These are phyloP conservation scores for Cordyceps cateniannulata DNA, from an alignment of 2,329 filamentous ascomycete genomes.

Conservation along the genomic window DNA sequence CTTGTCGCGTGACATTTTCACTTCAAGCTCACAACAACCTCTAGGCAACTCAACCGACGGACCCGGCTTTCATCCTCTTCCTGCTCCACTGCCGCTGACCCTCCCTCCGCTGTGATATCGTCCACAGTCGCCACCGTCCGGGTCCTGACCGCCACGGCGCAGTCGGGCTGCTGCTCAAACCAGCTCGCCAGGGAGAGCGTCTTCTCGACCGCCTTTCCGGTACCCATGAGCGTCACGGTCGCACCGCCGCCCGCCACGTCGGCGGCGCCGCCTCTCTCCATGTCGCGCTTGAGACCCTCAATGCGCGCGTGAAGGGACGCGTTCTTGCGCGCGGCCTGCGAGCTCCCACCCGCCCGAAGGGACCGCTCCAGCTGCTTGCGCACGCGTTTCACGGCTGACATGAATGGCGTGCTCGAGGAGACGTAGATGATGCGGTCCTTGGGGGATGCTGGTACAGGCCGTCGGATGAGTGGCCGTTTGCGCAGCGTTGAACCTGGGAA, in stretches of 20 bases:
- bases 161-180: conserved; percentile 57
- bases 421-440: conserved; percentile 55
- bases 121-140: conserved; percentile 60
- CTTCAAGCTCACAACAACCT: conserved; percentile 41
- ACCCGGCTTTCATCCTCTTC: conserved; percentile 33
- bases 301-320: conserved; percentile 41
- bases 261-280: conserved; percentile 3
- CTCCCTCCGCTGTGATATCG: conserved; percentile 40
- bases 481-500: conserved; percentile 40
- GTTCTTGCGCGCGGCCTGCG: conserved; percentile 40
- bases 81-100: conserved; percentile 20
- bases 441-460: conserved; percentile 35
- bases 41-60: conserved; percentile 45
- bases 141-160: conserved; percentile 53
- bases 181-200: conserved; percentile 55
- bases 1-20: conserved; percentile 22
- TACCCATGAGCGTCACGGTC: conserved; percentile 54
- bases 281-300: conserved; percentile 32
- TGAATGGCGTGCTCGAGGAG: conserved; percentile 57
- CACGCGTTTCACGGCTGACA: conserved; percentile 59
- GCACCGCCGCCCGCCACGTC: conserved; percentile 20
- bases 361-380: conserved; percentile 55
- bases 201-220: conserved; percentile 60
- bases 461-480: conserved; percentile 40
- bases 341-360: conserved; percentile 25